Percentiles rank a stretch among this genome's conserved stretches.
Evolutionary conservation across 768 basidiomycete species (phyloP).

Genomic region (Suillus paluster): DNA sequence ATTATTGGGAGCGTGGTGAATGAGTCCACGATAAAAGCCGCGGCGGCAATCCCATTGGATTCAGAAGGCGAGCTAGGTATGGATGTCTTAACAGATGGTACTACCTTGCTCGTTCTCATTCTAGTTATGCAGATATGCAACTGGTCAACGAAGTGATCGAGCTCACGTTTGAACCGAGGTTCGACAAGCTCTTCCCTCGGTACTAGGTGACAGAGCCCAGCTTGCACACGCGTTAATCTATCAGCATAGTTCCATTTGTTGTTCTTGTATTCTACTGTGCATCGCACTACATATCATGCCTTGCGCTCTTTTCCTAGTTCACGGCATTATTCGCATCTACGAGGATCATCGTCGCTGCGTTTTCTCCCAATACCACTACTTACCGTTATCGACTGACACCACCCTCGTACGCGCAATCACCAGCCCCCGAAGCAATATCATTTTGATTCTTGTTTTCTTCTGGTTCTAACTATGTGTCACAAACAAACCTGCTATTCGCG

Average conservation of each 20-base stretch:
- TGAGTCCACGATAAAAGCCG: slow-evolving; percentile 59
- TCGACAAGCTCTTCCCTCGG: slow-evolving; percentile 51
- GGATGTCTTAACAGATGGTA: slow-evolving; percentile 29
- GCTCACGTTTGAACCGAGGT: slow-evolving; percentile 62
- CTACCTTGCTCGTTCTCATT: slow-evolving; percentile 10
- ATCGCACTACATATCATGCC: neutral
- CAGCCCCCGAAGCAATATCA: too few relatives aligned
- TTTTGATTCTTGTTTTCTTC: neutral
- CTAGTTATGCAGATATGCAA: slow-evolving; percentile 50
- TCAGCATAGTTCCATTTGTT: neutral
- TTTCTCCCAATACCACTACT: too few relatives aligned
- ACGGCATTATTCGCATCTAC: too few relatives aligned
- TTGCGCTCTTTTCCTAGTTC: too few relatives aligned
- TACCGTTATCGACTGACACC: too few relatives aligned
- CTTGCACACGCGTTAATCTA: neutral
- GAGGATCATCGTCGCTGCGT: too few relatives aligned
- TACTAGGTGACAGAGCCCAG: neutral
- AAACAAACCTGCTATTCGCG: too few relatives aligned
- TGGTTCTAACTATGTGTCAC: neutral
- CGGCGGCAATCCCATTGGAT: slow-evolving; percentile 59
- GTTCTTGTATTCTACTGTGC: neutral
- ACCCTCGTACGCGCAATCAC: too few relatives aligned
- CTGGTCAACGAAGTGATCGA: slow-evolving; percentile 65
- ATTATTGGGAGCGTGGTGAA: slow-evolving; percentile 65
- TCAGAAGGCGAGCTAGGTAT: slow-evolving; percentile 57